phyloP scores from a whole-genome alignment of 2,329 filamentous ascomycete species.

The Penicillium sp. region DNA sequence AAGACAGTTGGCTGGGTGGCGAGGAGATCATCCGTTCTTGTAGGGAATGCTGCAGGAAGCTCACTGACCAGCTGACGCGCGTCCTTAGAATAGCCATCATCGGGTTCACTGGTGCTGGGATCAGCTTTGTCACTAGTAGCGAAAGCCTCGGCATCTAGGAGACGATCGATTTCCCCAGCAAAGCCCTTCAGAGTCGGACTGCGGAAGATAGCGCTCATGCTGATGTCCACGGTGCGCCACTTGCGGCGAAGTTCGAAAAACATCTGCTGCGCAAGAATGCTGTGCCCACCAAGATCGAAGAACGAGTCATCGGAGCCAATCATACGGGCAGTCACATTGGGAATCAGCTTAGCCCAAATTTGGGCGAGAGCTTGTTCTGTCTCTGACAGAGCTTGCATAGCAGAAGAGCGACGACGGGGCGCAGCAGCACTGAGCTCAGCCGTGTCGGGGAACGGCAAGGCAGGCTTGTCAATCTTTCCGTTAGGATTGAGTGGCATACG shows the following conservation, averaged over 20 bases:
- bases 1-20: slow-evolving; percentile 56
- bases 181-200: slow-evolving; percentile 58
- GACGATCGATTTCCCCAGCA: slow-evolving; percentile 50
- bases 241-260: slow-evolving; percentile 62
- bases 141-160: slow-evolving; percentile 45
- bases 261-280: slow-evolving; percentile 73
- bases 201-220: slow-evolving; percentile 65
- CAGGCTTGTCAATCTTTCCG: slow-evolving; percentile 74
- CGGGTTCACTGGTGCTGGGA: slow-evolving; percentile 32
- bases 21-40: slow-evolving; percentile 30
- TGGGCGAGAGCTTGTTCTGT: slow-evolving; percentile 63
- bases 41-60: slow-evolving; percentile 43
- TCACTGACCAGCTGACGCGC: slow-evolving; percentile 43
- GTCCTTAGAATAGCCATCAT: slow-evolving; percentile 48
- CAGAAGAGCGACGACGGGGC: slow-evolving; percentile 46
- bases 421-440: slow-evolving; percentile 57
- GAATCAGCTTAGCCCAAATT: slow-evolving; percentile 68
- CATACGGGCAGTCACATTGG: slow-evolving; percentile 60
- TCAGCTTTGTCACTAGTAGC: slow-evolving; percentile 40
- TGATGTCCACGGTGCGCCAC: slow-evolving; percentile 58
- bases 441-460: slow-evolving; percentile 73
- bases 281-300: slow-evolving; percentile 76
- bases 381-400: slow-evolving; percentile 42
- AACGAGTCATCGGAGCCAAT: slow-evolving; percentile 60
- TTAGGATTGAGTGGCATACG: slow-evolving; percentile 78